phyloP scores from a whole-genome alignment of 2,329 filamentous ascomycete species.

The Aspergillus sp. region DNA sequence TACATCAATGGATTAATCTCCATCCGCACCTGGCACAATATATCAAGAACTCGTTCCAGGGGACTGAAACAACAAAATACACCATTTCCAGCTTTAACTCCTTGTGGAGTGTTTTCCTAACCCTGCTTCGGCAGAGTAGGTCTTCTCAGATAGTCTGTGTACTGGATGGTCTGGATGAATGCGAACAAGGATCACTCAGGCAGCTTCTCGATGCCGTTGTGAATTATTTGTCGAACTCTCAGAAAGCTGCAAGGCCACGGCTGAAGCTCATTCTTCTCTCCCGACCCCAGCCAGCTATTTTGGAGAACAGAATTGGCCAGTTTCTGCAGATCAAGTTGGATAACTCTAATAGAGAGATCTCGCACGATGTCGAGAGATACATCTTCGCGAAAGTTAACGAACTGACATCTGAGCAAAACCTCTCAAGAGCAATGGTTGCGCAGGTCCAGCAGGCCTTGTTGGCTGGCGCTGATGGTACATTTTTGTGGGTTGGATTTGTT shows the following conservation, averaged over 20 bases:
- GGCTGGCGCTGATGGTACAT: conserved; percentile 26
- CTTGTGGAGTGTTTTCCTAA: conserved; percentile 17
- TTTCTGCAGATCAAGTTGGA: not conserved
- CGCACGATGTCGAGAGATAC: conserved; percentile 9
- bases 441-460: conserved; percentile 13
- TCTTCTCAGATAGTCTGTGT: conserved; percentile 18
- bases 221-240: conserved; percentile 7
- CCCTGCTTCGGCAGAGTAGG: conserved; percentile 2
- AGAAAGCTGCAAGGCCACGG: not conserved
- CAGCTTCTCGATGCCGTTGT: conserved; percentile 10
- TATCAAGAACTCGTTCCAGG: not conserved
- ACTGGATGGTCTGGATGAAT: conserved; percentile 20
- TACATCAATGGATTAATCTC: conserved; percentile 19
- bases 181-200: conserved; percentile 17
- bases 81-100: conserved; percentile 19
- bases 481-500: conserved; percentile 25
- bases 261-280: conserved; percentile 20
- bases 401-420: conserved; percentile 17
- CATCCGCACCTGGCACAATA: conserved; percentile 15
- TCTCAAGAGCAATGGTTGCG: not conserved
- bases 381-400: conserved; percentile 20
- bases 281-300: conserved; percentile 17
- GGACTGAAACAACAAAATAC: conserved; percentile 17
- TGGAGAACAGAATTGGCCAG: conserved; percentile 14
- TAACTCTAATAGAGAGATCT: not conserved